Base-by-base conservation (phyloP, 2,329 filamentous ascomycete species). In the Elsinoe necatrix region DNA sequence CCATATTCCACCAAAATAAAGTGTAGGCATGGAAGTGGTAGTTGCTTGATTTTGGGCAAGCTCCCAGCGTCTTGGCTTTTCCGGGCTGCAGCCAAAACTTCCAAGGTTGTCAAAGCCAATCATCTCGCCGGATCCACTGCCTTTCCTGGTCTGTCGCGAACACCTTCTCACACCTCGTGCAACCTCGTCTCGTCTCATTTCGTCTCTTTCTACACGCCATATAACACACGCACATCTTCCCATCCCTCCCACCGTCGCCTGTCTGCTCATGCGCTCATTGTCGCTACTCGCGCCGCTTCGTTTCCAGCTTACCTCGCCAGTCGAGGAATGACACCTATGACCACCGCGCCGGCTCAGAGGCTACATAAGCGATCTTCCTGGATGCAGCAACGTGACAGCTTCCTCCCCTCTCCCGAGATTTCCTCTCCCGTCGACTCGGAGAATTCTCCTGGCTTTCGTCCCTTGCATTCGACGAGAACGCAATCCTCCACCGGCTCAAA, bases 291-390 rank as follows among this genome's bases (percentile, higher is more conserved):
- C 41, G 9, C 25, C 54, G 39, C 20, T 31, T 35, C 42, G 54
- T 23, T 35, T 18, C 16, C 41, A 23, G n/a, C 54, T 41, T 23
- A 9, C 23, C n/a, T 31, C 41, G 39, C 29, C 18, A 27, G 29
- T 48, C 54, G 29, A 45, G 41, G 54, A 41, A 56, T 56, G 54
- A 56, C 54, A 56, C 42, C 23, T 25, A 56, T 52, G 48, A 52
- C 31, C 41, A 45, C 42, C 37, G 37, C 39, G 54, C 54, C 54
- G 42, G 54, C 54, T 45, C 54, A 56, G 21, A 56, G 54, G 54
- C 54, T 56, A 56, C 54, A 56, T 45, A 56, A 56, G 41, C 54
- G 54, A 47, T 56, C 54, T 45, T 56, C 54, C 39, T 56, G 54
- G 54, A 48, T 56, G 54, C 41, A 45, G 25, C 54, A 45, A 37